Base-by-base conservation (phyloP, 1,139 yeast genomes). In the Trichomonascaceae sp. region DNA sequence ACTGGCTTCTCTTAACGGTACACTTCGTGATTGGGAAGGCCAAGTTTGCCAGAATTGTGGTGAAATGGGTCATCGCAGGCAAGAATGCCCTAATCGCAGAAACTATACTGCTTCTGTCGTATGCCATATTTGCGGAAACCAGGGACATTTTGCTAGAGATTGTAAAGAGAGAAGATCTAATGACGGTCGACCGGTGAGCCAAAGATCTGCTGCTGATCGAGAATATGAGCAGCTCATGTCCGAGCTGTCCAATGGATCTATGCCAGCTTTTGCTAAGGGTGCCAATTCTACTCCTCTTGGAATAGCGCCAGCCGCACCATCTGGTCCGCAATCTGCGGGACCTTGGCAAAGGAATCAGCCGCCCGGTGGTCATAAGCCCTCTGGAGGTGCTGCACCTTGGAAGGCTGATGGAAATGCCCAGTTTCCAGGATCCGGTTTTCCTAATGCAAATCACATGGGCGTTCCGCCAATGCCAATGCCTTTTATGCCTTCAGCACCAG, bases 1-100 rank as follows among this genome's bases (percentile, higher is more conserved):
- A 64, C 76, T 95, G 63, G 99, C 99, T 0, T 85, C 88, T 15
- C 76, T 93, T 56, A 95, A 93, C 72, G 99, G 99, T 71, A 95
- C 99, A 0, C 76, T 90, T 50, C 78, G 98, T 54, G 96, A 88
- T 64, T 87, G 83, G 55, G 84, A 90, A 73, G 73, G 83, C 68
- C 74, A 85, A 68, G 76, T 88, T 63, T 74, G 96, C 74, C 72
- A 76, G 62, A 63, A 67, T 58, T 77, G 84, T 68, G 87, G 88
- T 13, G 75, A 81, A 53, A 68, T 75, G 53, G 90, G 89, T 1
- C 90, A 85, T 62, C 74, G 78, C 51, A 75, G 78, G 59, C 78
- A 74, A 64, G 84, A 82, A 44, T 84, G 90, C 66, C 86, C 88
- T 3, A 73, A 74, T 58, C 74, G 73, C 63, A 77, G 71, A 63